Conservation (phyloP, 2,329 filamentous ascomycete species). For the Blastomyces silverae region DNA sequence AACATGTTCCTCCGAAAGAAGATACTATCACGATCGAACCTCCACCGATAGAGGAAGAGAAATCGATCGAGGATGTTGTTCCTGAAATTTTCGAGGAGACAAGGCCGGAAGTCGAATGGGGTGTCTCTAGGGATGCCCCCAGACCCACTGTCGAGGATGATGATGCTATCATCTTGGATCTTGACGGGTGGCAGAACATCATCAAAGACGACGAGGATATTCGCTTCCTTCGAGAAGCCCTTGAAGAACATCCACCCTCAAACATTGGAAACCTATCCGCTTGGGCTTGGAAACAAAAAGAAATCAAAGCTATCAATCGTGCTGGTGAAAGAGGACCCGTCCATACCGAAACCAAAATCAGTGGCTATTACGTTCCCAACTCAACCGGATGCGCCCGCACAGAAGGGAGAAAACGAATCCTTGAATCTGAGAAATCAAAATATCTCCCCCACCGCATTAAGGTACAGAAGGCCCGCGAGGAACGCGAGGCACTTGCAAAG, state of each 20-base stretch:
- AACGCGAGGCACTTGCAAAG: conserved; percentile 66
- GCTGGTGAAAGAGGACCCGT: conserved; percentile 50
- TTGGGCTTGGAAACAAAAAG: conserved; percentile 66
- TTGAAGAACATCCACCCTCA: conserved; percentile 44
- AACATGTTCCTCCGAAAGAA: conserved; percentile 11
- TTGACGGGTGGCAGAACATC: conserved; percentile 63
- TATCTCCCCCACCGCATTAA: conserved; percentile 97
- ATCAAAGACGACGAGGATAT: conserved; percentile 65
- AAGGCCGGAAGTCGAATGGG: conserved; percentile 52
- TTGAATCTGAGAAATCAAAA: conserved; percentile 96
- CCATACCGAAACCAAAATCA: conserved; percentile 49
- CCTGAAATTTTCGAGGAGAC: conserved; percentile 30
- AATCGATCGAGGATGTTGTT: conserved; percentile 18
- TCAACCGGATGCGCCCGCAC: conserved; percentile 78
- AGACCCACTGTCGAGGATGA: conserved; percentile 62
- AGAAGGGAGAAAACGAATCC: conserved; percentile 88
- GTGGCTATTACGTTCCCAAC: conserved; percentile 77
- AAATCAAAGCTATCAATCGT: conserved; percentile 62
- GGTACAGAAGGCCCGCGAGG: conserved; percentile 83
- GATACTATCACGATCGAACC: conserved; percentile 14
- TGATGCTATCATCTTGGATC: conserved; percentile 55
- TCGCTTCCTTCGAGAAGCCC: conserved; percentile 47
- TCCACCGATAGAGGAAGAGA: conserved; percentile 20
- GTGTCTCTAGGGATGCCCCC: conserved; percentile 54
- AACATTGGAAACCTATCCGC: conserved; percentile 52